Conservation (phyloP, 1,139 yeast species). For the Pichia sp. region DNA sequence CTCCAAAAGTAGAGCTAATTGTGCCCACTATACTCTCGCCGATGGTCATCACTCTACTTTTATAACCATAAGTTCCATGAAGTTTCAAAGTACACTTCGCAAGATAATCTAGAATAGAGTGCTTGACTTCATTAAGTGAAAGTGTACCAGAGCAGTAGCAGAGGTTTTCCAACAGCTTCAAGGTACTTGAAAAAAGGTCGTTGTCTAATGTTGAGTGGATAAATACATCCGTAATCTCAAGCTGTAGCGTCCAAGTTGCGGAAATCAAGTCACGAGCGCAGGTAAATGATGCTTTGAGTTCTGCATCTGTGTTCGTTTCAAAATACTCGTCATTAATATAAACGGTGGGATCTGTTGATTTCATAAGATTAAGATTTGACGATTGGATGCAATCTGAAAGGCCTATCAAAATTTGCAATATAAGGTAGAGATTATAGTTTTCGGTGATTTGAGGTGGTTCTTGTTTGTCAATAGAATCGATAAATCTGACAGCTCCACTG, state of each 20-base stretch:
- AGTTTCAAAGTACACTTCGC: slow-evolving; percentile 47
- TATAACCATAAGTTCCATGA: slow-evolving; percentile 25
- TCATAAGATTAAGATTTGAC: slow-evolving; percentile 40
- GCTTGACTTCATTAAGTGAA: slow-evolving; percentile 47
- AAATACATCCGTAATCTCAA: slow-evolving; percentile 42
- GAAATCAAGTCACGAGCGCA: slow-evolving; percentile 36
- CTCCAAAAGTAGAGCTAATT: slow-evolving; percentile 35
- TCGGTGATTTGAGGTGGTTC: slow-evolving; percentile 62
- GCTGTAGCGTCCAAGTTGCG: slow-evolving; percentile 40
- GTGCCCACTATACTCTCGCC: slow-evolving; percentile 61
- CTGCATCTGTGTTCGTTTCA: slow-evolving; percentile 7
- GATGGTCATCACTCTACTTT: slow-evolving; percentile 35
- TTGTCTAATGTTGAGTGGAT: slow-evolving; percentile 62
- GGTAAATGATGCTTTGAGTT: slow-evolving; percentile 29
- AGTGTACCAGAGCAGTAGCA: slow-evolving; percentile 81
- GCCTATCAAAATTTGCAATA: slow-evolving; percentile 45
- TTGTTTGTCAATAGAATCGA: slow-evolving; percentile 71
- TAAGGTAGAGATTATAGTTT: slow-evolving; percentile 56
- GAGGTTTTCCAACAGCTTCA: slow-evolving; percentile 70
- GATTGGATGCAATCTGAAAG: slow-evolving; percentile 66
- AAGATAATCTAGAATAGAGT: slow-evolving; percentile 51
- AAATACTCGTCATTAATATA: slow-evolving; percentile 4
- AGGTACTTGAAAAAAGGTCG: slow-evolving; percentile 55
- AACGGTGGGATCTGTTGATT: slow-evolving; percentile 15
- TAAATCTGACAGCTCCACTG: slow-evolving; percentile 34